Conservation (phyloP, 768 basidiomycete genomes). For the Pleurotus salmoneostramineus region DNA sequence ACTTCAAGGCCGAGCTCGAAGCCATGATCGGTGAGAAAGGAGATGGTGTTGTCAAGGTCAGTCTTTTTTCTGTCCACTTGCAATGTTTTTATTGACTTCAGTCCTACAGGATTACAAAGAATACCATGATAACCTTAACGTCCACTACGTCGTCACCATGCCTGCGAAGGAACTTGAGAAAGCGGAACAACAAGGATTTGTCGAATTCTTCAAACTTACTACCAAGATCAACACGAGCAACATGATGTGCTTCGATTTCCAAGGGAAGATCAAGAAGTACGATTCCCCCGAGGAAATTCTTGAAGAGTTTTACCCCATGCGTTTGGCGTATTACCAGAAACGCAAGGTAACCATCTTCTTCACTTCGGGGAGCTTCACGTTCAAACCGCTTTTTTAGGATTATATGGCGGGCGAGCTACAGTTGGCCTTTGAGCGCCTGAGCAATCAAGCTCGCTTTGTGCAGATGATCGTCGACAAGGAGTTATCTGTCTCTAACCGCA, state of each 20-base stretch:
- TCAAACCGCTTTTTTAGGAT: constrained; percentile 48
- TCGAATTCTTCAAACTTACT: constrained; percentile 89
- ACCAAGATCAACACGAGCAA: constrained; percentile 85
- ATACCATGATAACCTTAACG: constrained; percentile 88
- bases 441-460: constrained; percentile 95
- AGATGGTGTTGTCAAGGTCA: constrained; percentile 71
- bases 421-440: constrained; percentile 73
- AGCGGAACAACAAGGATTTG: constrained; percentile 84
- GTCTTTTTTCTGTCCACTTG: constrained; percentile 4
- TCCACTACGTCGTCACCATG: constrained; percentile 88
- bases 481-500: constrained; percentile 80
- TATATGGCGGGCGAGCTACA: constrained; percentile 81
- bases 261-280: constrained; percentile 95
- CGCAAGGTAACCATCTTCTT: constrained; percentile 67
- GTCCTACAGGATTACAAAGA: constrained; percentile 87
- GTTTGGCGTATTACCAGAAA: constrained; percentile 90
- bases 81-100: background rate
- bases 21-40: constrained; percentile 85
- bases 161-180: constrained; percentile 74
- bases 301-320: constrained; percentile 87
- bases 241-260: constrained; percentile 98
- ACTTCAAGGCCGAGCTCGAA: constrained; percentile 90
- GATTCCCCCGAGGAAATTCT: constrained; percentile 85
- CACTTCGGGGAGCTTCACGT: background rate
- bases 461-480: constrained; percentile 91